Conservation (phyloP, 2,329 filamentous ascomycete genomes). For the Nigrospora oryzae region DNA sequence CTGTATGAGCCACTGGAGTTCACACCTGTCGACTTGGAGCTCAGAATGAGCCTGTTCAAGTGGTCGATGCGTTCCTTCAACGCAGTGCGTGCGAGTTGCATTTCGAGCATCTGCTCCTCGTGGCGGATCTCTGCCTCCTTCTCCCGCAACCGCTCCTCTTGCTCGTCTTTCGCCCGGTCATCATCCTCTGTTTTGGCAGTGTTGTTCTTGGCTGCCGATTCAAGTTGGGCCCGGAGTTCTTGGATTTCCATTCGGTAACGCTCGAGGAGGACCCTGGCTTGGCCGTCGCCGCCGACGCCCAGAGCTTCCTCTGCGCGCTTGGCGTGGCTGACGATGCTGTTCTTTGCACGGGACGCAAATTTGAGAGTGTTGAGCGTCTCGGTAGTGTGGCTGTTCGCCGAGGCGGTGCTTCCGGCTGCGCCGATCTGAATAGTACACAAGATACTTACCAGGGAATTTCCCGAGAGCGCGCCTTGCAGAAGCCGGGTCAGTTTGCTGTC, state of each 20-base stretch:
- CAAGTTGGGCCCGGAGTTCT: slow-evolving; percentile 71
- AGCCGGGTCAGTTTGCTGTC: slow-evolving; percentile 95
- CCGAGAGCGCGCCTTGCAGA: slow-evolving; percentile 84
- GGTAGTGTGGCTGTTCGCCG: slow-evolving; percentile 65
- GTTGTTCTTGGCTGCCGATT: slow-evolving; percentile 68
- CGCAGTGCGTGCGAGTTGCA: slow-evolving; percentile 92
- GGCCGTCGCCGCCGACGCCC: slow-evolving; percentile 71
- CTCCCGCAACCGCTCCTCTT: slow-evolving; percentile 66
- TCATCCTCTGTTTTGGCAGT: slow-evolving; percentile 54
- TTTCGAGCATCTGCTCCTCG: slow-evolving; percentile 96
- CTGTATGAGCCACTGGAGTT: slow-evolving; percentile 70
- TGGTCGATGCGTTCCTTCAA: slow-evolving; percentile 97
- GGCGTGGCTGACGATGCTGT: slow-evolving; percentile 94
- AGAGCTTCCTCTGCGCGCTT: slow-evolving; percentile 90
- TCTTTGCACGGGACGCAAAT: slow-evolving; percentile 93
- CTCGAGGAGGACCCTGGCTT: slow-evolving; percentile 79
- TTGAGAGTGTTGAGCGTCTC: slow-evolving; percentile 96
- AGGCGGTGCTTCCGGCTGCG: slow-evolving; percentile 61
- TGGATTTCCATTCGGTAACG: slow-evolving; percentile 90
- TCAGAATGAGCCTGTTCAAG: slow-evolving; percentile 87
- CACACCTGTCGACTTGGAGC: slow-evolving; percentile 91
- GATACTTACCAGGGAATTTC: slow-evolving; percentile 92
- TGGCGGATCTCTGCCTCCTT: slow-evolving; percentile 79
- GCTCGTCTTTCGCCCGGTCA: slow-evolving; percentile 53
- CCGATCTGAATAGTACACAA: slow-evolving; percentile 93